Conservation (phyloP, 192 early-diverging fungal genomes). For the Umbelopsis vinacea region DNA sequence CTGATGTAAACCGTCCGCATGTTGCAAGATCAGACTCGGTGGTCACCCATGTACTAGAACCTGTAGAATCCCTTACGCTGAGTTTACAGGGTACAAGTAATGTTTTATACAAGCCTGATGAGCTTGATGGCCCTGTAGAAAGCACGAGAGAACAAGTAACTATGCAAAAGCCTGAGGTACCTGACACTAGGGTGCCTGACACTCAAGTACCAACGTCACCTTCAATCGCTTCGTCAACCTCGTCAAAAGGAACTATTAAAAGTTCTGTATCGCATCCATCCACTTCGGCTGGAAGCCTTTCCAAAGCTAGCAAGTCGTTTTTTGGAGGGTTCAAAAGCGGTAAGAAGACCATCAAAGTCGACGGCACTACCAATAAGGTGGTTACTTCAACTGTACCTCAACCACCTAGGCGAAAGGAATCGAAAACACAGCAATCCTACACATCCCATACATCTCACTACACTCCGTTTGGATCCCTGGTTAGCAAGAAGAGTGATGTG, state of each 20-base stretch:
- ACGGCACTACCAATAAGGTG: background rate
- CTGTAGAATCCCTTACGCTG: background rate
- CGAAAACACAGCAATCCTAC: background rate
- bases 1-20: background rate
- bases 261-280: background rate
- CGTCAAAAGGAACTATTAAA: background rate
- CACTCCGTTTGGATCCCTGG: background rate
- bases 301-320: background rate
- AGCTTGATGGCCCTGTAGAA: background rate
- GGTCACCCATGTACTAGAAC: background rate
- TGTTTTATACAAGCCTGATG: background rate
- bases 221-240: background rate
- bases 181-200: background rate
- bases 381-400: background rate
- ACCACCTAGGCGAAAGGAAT: background rate
- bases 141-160: background rate
- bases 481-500: background rate
- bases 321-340: background rate
- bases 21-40: background rate
- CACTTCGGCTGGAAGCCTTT: too few species aligned
- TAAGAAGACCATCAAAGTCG: background rate
- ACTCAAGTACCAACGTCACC: background rate
- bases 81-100: background rate
- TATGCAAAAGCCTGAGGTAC: too few species aligned
- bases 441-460: background rate